Conservation (phyloP, 2,329 filamentous ascomycete species). For the Colletotrichum viniferum region DNA sequence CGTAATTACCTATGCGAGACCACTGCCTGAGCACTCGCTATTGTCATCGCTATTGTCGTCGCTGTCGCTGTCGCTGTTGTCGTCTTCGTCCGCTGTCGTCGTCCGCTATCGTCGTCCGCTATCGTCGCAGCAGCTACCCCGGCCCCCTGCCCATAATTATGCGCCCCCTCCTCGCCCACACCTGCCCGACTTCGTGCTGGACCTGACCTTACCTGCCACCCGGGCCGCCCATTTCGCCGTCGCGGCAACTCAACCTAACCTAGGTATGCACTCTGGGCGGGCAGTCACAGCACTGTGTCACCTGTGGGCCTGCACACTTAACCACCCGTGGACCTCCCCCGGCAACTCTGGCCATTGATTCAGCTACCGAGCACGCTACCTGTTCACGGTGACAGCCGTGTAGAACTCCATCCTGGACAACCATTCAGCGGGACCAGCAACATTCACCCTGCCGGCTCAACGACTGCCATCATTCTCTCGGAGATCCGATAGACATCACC, state of each 20-base stretch:
- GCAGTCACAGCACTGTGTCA: neutral
- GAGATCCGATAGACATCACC: neutral
- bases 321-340: neutral
- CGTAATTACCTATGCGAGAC: neutral
- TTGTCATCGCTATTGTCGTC: neutral
- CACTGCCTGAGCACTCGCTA: neutral
- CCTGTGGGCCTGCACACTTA: neutral
- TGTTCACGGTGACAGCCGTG: neutral
- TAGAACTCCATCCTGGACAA: neutral
- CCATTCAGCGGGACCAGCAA: neutral
- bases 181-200: neutral
- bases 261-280: neutral
- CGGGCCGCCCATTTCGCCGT: conserved; percentile 16
- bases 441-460: neutral
- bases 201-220: neutral
- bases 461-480: neutral
- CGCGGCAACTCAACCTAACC: neutral
- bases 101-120: neutral
- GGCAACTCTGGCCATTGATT: neutral
- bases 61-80: neutral
- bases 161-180: neutral
- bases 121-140: neutral
- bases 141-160: neutral
- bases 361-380: neutral
- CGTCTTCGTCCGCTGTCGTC: neutral